Evolutionary conservation across 768 basidiomycete species (phyloP), one percentile per base, ranked within the genome.

Genomic region (Brasilioporus rufonigricans): DNA sequence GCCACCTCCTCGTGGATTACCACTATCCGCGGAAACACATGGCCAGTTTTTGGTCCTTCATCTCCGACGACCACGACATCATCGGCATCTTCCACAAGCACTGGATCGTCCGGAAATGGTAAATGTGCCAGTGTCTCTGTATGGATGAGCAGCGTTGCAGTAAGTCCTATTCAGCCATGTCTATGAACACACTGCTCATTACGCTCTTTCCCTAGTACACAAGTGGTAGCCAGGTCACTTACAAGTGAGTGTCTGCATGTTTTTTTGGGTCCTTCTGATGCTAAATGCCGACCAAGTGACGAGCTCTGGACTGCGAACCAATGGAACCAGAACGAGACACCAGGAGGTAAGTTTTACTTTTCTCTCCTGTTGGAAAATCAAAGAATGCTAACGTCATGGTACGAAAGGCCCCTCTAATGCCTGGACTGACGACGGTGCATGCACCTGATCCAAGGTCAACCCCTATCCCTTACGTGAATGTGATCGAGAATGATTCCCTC

Each of bases 361-460:
- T 16, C 14, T 33, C 31, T 23, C 4, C 6, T 11, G 16, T 36
- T 26, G 13, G 16, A 33, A 26, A 36, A 11, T 39, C 27, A 29
- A 29, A 29, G n/a, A n/a, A n/a, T n/a, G n/a, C 9, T 29, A 10
- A 47, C 29, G 23, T 6, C 4, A 11, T 19, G 23, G 9, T 5
- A 36, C 12, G 5, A 24, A 48, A 84, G 82, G 77, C 40, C 18
- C 74, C 32, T 76, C 77, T 27, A 77, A 73, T 44, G 81, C 78
- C 49, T 86, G 85, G 85, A 73, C 74, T 41, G 78, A 86, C 63
- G 68, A 81, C 65, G 85, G 84, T 4, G 65, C 78, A 50, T 87
- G 83, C 68, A 38, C 65, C 23, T 60, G 18, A 40, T 23, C 40
- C n/a, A 44, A 32, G 10, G 52, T 18, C 16, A 11, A 24, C 19